A percentile compares a stretch with the other conserved stretches of the same genome.
phyloP scores from a whole-genome alignment of 2,329 filamentous ascomycete genomes.

The Claviceps africana region DNA sequence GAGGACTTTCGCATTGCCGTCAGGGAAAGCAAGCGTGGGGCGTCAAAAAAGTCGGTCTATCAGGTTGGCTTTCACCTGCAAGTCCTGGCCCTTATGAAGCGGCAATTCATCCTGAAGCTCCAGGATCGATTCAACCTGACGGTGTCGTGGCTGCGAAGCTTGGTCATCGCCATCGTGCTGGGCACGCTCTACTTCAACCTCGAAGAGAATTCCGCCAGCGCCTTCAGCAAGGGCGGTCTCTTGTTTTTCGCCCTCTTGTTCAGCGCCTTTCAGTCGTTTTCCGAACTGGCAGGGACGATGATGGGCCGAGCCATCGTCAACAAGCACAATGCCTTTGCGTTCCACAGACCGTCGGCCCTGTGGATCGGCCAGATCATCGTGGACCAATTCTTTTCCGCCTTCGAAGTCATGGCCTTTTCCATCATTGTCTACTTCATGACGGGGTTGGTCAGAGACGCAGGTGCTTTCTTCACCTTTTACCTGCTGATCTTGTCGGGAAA shows the following conservation, averaged over 20 bases:
- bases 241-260: slow-evolving; percentile 70
- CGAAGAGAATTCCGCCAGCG: slow-evolving; percentile 49
- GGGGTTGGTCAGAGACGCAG: slow-evolving; percentile 51
- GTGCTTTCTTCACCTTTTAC: slow-evolving; percentile 66
- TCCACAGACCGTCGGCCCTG: slow-evolving; percentile 67
- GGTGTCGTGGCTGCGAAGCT: slow-evolving; percentile 53
- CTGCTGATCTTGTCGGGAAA: slow-evolving; percentile 56
- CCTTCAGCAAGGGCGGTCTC: slow-evolving; percentile 70
- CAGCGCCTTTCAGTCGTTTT: slow-evolving; percentile 78
- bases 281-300: slow-evolving; percentile 64
- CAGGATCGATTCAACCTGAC: slow-evolving; percentile 69
- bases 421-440: slow-evolving; percentile 73
- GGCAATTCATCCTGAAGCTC: slow-evolving; percentile 74
- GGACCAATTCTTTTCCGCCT: slow-evolving; percentile 57
- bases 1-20: slow-evolving; percentile 68
- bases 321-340: slow-evolving; percentile 73
- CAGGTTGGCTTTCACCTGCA: slow-evolving; percentile 72
- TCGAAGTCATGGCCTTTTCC: slow-evolving; percentile 57
- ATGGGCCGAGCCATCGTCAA: slow-evolving; percentile 62
- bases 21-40: slow-evolving; percentile 61
- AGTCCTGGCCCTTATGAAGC: slow-evolving; percentile 68
- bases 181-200: slow-evolving; percentile 68
- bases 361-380: slow-evolving; percentile 76
- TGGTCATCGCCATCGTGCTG: slow-evolving; percentile 63
- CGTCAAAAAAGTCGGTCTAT: slow-evolving; percentile 65